Evolutionary conservation across 768 basidiomycete genomes (phyloP).

Genomic region (Tulasnella sp.): DNA sequence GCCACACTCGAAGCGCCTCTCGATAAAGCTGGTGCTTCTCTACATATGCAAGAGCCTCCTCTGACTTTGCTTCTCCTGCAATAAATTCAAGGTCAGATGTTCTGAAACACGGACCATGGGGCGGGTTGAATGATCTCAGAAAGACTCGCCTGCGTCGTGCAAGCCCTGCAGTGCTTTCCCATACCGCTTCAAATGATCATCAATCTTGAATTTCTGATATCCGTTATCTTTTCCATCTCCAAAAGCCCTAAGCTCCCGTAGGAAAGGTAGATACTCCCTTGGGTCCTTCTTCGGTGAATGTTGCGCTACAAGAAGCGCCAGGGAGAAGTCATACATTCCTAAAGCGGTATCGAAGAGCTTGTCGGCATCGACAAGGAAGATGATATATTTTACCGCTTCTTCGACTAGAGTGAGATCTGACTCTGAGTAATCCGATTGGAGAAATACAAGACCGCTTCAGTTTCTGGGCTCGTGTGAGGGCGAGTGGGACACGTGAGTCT

Average conservation of each 20-base stretch:
- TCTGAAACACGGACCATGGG: background rate
- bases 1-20: constrained; percentile 65
- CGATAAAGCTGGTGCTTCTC: constrained; percentile 68
- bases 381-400: constrained; percentile 96
- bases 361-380: constrained; percentile 92
- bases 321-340: constrained; percentile 97
- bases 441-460: background rate
- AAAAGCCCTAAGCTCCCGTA: constrained; percentile 60
- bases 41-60: constrained; percentile 69
- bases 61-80: constrained; percentile 59
- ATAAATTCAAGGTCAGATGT: background rate
- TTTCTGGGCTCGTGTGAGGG: background rate
- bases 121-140: background rate
- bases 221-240: constrained; percentile 48
- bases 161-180: constrained; percentile 66
- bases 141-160: constrained; percentile 49
- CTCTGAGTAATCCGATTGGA: constrained; percentile 28
- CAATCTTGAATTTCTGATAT: constrained; percentile 84
- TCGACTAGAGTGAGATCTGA: constrained; percentile 70
- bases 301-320: constrained; percentile 93
- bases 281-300: constrained; percentile 98
- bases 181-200: constrained; percentile 76
- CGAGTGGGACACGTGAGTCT: background rate
- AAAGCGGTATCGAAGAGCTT: constrained; percentile 86
- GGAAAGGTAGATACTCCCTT: constrained; percentile 92